Base-by-base conservation (phyloP, 1,284 basidiomycete genomes). In the Puccinia coronata region DNA sequence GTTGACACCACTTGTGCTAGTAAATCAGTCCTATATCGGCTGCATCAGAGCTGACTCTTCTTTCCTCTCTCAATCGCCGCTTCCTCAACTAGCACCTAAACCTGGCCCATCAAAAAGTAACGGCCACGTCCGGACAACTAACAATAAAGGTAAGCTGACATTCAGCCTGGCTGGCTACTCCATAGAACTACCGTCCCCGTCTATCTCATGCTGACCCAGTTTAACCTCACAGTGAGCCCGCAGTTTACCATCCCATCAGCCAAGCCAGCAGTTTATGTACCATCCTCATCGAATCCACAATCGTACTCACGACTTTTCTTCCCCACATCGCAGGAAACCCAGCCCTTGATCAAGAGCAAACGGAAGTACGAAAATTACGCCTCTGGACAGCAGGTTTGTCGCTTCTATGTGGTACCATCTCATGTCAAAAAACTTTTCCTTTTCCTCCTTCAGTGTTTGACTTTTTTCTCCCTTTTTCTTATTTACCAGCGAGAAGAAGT, bases 321-420 rank as follows among this genome's bases (percentile, higher is more conserved):
- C n/a, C n/a, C n/a, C 51, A 23, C 16, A 47, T 28, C 41, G n/a
- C 31, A 76, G 57, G 57, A 76, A 47, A 12, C 39, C 1, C 73
- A 41, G 57, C 47, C 73, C 34, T 14, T 63, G 73, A n/a, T 14
- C 25, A 80, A 80, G 41, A 70, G 57, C 31, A 80, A 80, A 53
- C 53, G 78, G 18, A 80, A 80, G 49, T 73, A 61, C 31, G 78
- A 80, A 61, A 31, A 57, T 34, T 79, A 79, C 43, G 49, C 59
- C 8, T 61, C 70, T 51, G 57, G 70, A 36, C 69, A 72, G 63
- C 78, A 80, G 67, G 78, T 80, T 70, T 43, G 70, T 34, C n/a
- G 0, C 53, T 23, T 0, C 47, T 31, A 14, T 28, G 0, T 28
- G n/a, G 31, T 23, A 14, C 61, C 25, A n/a, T 49, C 6, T 28